Percentiles rank a stretch among this genome's conserved stretches.
phyloP scores from a whole-genome alignment of 2,329 filamentous ascomycete genomes.

The Penicillium brasilianum region DNA sequence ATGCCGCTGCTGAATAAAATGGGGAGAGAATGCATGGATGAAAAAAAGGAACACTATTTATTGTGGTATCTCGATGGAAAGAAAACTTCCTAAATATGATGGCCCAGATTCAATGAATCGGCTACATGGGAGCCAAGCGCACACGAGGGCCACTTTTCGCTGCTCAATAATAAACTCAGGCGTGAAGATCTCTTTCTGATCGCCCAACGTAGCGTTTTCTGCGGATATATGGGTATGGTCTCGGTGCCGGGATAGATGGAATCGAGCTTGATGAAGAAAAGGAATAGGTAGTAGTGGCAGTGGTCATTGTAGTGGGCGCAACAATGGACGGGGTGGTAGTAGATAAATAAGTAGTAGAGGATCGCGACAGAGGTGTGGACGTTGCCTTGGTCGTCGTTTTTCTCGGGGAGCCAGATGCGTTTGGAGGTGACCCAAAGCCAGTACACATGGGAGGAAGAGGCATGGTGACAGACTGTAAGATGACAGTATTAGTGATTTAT shows the following conservation, averaged over 20 bases:
- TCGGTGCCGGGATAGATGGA: neutral
- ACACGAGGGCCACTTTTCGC: no score
- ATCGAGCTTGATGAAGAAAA: neutral
- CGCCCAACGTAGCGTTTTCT: neutral
- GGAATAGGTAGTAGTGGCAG: neutral
- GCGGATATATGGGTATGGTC: neutral
- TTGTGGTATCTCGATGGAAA: no score
- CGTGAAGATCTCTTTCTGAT: no score
- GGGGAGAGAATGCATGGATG: no score
- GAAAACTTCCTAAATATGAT: no score
- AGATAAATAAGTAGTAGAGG: neutral
- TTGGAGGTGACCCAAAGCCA: neutral
- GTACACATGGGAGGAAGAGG: conserved; percentile 1
- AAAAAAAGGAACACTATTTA: no score
- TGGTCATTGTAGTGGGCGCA: neutral
- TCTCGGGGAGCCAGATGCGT: neutral
- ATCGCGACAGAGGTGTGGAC: neutral
- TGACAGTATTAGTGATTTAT: neutral
- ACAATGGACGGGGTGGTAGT: neutral
- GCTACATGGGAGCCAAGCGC: no score
- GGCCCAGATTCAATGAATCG: no score
- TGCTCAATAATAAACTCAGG: no score
- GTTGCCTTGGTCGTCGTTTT: neutral
- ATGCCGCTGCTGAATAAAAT: no score
- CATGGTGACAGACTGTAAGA: neutral